Percentiles rank a stretch among this genome's conserved stretches.
Evolutionary conservation across 495 filamentous ascomycete species (phyloP).

Genomic region (Xylaria acuta): DNA sequence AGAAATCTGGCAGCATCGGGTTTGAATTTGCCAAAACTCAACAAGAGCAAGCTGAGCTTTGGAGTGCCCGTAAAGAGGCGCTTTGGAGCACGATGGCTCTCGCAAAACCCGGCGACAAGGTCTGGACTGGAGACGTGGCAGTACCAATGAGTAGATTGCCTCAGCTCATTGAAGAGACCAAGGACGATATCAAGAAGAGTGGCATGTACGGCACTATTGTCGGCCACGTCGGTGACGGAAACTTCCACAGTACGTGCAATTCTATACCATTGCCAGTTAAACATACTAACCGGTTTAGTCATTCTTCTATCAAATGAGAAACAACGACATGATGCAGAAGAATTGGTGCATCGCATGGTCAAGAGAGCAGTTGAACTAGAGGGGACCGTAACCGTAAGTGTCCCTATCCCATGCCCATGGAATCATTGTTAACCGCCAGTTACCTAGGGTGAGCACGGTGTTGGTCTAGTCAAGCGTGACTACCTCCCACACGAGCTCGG

Average conservation of each 20-base stretch:
- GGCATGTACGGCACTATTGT: slow-evolving; percentile 77
- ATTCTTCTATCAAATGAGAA: slow-evolving; percentile 75
- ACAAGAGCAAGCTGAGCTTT: slow-evolving; percentile 76
- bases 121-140: slow-evolving; percentile 87
- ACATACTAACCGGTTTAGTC: slow-evolving; percentile 47
- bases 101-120: slow-evolving; percentile 63
- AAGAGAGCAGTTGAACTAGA: slow-evolving; percentile 83
- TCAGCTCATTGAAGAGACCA: slow-evolving; percentile 80
- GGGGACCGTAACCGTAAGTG: slow-evolving; percentile 73
- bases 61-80: slow-evolving; percentile 87
- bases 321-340: slow-evolving; percentile 68
- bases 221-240: slow-evolving; percentile 83
- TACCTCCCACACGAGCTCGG: slow-evolving; percentile 79
- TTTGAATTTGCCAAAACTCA: slow-evolving; percentile 82
- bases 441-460: slow-evolving; percentile 80
- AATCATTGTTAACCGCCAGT: not conserved
- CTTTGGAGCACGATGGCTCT: slow-evolving; percentile 75
- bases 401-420: not conserved
- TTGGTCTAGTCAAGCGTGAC: slow-evolving; percentile 82
- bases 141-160: slow-evolving; percentile 77
- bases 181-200: slow-evolving; percentile 68
- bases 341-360: slow-evolving; percentile 82
- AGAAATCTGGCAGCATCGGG: slow-evolving; percentile 62
- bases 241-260: slow-evolving; percentile 70
- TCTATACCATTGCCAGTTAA: not conserved